Evolutionary conservation across 306 rosid species (phyloP), one percentile per base, ranked within the genome.

Genomic region (Cucurbita argyrosperma): DNA sequence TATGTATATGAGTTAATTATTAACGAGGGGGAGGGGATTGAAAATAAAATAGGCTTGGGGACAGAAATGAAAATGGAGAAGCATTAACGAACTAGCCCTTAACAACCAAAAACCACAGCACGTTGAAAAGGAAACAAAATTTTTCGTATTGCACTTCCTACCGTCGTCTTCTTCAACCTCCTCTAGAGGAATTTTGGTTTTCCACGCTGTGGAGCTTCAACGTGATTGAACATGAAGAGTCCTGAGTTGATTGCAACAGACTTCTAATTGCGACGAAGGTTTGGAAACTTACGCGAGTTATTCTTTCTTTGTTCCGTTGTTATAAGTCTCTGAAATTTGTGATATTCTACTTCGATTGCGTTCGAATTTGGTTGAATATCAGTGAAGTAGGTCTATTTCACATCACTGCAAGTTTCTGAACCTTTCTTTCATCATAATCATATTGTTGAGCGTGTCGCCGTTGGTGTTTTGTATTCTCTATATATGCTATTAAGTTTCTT

Each of bases 391-490:
- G 50, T 54, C 10, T 39, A 38, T 53, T 38, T 72, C 6, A 53
- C 37, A 52, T 71, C 47, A 10, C 40, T 8, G 45, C 60, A 47
- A 16, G 5, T 70, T 14, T 70, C 46, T 26, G 2, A 26, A 26
- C 3, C 30, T 26, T 26, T 26, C 30, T 26, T 26, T 26, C 30
- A 26, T 26, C 30, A 26, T 26, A 26, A 26, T 26, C 30, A 26
- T 26, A 26, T 26, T 26, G 30, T 26, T 26, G 30, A 26, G 30
- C 19, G 19, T 76, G 5, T 90, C 97, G 1, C 97, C 98, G 23
- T 38, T 15, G 46, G 47, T 76, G 61, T 43, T 65, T 65, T 14
- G 8, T 18, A 42, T 64, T 64, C 14, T 40, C 15, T 64, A 18
- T 64, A 19, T 65, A 65, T 67, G 16, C 40, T 67, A n/a, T 65